Conservation (phyloP, 805 yeast species). For the Metschnikowia koreensis region DNA sequence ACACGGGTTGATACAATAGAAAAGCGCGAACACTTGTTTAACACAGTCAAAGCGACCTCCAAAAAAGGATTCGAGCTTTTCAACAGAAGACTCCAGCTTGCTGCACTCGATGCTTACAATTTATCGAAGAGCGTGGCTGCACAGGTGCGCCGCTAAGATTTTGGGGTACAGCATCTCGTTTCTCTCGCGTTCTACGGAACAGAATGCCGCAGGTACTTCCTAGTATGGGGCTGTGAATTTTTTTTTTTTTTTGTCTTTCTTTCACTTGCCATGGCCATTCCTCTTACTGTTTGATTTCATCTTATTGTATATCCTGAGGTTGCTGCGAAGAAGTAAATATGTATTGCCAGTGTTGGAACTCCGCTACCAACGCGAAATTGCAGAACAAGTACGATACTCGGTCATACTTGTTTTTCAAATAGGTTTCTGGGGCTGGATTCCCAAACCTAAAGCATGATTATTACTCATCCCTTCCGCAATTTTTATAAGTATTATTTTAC, state of each 20-base stretch:
- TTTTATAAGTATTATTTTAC: neutral
- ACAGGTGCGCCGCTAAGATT: neutral
- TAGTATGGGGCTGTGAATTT: neutral
- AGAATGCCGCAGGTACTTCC: neutral
- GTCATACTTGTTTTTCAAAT: no score
- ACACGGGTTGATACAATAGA: neutral
- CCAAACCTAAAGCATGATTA: neutral
- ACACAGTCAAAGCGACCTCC: neutral
- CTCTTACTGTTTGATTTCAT: neutral
- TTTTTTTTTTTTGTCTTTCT: no score
- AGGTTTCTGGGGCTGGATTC: neutral
- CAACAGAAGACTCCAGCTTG: conserved; percentile 4
- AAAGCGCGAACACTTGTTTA: conserved; percentile 2
- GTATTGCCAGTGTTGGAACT: neutral
- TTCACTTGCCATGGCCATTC: neutral
- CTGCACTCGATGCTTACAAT: conserved; percentile 5
- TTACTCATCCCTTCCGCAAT: neutral
- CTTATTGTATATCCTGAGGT: neutral
- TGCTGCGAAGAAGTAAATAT: neutral
- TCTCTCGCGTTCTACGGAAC: neutral
- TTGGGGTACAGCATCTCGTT: neutral
- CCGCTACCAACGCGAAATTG: no score
- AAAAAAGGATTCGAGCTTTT: neutral
- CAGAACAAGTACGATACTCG: no score
- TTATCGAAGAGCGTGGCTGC: conserved; percentile 6